A percentile compares a stretch with the other conserved stretches of the same genome.
Conservation (phyloP, 2,329 filamentous ascomycete genomes). For the Phialophora verrucosa region DNA sequence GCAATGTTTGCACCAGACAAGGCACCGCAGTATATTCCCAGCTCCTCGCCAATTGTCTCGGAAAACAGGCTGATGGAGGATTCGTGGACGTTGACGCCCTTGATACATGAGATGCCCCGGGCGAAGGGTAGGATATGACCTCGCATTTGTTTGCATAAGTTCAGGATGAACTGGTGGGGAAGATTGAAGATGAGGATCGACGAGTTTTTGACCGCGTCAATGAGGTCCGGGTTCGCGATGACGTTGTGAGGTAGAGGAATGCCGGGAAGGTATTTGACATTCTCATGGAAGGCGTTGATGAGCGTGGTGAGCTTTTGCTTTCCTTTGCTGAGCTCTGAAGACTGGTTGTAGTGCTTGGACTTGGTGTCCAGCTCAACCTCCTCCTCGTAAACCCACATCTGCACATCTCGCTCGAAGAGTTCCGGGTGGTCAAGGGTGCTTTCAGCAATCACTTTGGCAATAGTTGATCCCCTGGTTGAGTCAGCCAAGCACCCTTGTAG, state of each 20-base stretch:
- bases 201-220: slow-evolving; percentile 79
- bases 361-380: slow-evolving; percentile 74
- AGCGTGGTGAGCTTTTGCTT: slow-evolving; percentile 86
- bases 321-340: slow-evolving; percentile 62
- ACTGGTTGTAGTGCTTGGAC: slow-evolving; percentile 73
- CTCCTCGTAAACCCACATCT: slow-evolving; percentile 99
- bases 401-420: slow-evolving; percentile 84
- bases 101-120: slow-evolving; percentile 95
- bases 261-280: slow-evolving; percentile 95
- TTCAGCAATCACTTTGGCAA: slow-evolving; percentile 95
- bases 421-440: slow-evolving; percentile 79
- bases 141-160: slow-evolving; percentile 80
- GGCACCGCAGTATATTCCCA: slow-evolving; percentile 96
- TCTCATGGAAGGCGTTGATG: slow-evolving; percentile 94
- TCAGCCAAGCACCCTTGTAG: background rate
- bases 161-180: slow-evolving; percentile 92
- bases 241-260: slow-evolving; percentile 82
- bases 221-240: slow-evolving; percentile 79
- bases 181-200: slow-evolving; percentile 95
- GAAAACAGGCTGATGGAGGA: slow-evolving; percentile 88
- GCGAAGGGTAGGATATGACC: slow-evolving; percentile 92
- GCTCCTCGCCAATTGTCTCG: slow-evolving; percentile 86
- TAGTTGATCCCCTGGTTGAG: slow-evolving; percentile 80
- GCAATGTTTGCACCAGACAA: slow-evolving; percentile 97
- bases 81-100: slow-evolving; percentile 91